Conservation (phyloP, 371 early-diverging fungal genomes). For the Saksenaea oblongispora region DNA sequence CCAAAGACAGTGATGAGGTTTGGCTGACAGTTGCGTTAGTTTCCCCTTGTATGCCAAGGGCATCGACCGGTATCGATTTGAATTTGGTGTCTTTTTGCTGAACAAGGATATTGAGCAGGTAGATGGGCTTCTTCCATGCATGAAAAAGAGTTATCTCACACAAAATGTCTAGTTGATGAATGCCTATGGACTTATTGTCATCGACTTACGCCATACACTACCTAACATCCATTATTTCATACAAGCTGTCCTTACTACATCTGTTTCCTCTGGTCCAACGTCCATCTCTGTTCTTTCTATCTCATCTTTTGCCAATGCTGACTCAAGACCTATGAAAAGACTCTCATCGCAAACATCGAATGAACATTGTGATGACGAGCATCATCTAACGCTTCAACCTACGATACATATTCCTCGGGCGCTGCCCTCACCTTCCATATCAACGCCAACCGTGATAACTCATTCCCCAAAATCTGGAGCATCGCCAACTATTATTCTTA, state of each 20-base stretch:
- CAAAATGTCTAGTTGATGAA: slow-evolving; percentile 62
- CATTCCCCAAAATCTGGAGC: slow-evolving; percentile 19
- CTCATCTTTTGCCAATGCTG: slow-evolving; percentile 38
- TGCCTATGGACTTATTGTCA: slow-evolving; percentile 68
- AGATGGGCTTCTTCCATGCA: not conserved
- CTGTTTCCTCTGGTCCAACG: slow-evolving; percentile 42
- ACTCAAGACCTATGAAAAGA: slow-evolving; percentile 7
- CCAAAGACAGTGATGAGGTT: not conserved
- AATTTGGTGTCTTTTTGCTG: slow-evolving; percentile 82
- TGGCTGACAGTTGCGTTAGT: slow-evolving; percentile 34
- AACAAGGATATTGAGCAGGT: slow-evolving; percentile 90
- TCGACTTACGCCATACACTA: slow-evolving; percentile 77
- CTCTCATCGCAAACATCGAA: slow-evolving; percentile 11
- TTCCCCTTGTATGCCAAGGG: slow-evolving; percentile 79
- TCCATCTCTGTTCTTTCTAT: slow-evolving; percentile 52
- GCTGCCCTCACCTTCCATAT: slow-evolving; percentile 9
- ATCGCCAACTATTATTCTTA: slow-evolving; percentile 27
- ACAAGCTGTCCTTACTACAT: slow-evolving; percentile 60
- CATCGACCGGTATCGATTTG: slow-evolving; percentile 71
- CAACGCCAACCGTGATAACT: not conserved
- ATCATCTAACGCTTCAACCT: slow-evolving; percentile 26
- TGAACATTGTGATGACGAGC: slow-evolving; percentile 5
- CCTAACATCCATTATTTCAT: slow-evolving; percentile 75
- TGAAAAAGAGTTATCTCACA: not conserved
- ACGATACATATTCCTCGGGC: slow-evolving; percentile 10